Evolutionary conservation across 345 rosid species (phyloP), one percentile per base, ranked within the genome.

Genomic region (Citrus cavaleriei): DNA sequence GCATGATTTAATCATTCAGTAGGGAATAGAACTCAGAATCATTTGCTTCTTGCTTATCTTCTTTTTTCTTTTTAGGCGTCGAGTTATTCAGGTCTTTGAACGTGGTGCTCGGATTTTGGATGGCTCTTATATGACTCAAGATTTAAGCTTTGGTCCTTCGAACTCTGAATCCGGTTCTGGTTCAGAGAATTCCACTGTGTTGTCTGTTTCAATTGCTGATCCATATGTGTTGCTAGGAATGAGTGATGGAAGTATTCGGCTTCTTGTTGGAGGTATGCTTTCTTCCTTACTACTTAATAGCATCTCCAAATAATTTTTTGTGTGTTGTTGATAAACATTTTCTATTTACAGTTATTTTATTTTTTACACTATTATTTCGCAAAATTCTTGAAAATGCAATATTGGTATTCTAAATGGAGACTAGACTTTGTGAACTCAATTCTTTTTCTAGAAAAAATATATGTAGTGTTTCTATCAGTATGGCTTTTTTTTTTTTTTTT

Each of bases 91-190:
- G 85, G 94, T 96, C 74, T 93, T 74, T 79, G 98, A 96, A 85
- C 93, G 87, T 58, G 98, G 97, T 86, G 97, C 92, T 68, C 97
- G 97, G 46, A 88, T 96, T 85, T 89, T 96, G 67, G 98, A 96
- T 86, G 99, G 99, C 86, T 87, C 99, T 80, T 93, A 91, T 89
- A 91, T 90, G 98, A 94, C 94, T 80, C 98, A 96, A 81, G 97
- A 94, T 78, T 83, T 96, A 79, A 91, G 82, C 88, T 90, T 96
- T 79, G 95, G 91, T 76, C 81, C 90, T 78, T 66, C 91, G 30
- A 91, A 88, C 79, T 79, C 95, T 80, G 99, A 93, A 79, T 78
- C 93, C 79, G 85, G 81, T 83, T 85, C 93, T 59, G 85, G 88
- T 78, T 84, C 97, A 78, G 98, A 94, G 80, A 90, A 74, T 86